Conservation (phyloP, 768 basidiomycete species). For the Gyrodon lividus region DNA sequence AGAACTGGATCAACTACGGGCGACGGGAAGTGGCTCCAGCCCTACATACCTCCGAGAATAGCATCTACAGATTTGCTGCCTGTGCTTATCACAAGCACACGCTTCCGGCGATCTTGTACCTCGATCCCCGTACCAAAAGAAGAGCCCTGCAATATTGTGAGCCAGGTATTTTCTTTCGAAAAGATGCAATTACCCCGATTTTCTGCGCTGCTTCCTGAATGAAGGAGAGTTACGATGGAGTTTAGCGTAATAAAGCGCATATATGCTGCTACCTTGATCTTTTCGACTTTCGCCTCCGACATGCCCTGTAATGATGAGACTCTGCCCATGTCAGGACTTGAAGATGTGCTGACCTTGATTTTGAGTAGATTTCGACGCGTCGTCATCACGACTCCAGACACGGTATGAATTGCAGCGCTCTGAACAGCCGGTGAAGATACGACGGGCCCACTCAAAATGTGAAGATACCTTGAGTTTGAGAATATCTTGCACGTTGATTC, state of each 20-base stretch:
- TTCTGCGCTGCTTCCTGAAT: conserved; percentile 88
- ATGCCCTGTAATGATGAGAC: conserved; percentile 59
- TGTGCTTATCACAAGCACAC: conserved; percentile 82
- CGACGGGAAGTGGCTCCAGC: not conserved
- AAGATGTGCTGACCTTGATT: conserved; percentile 66
- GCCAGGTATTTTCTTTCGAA: not conserved
- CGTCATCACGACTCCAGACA: conserved; percentile 89
- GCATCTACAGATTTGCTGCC: conserved; percentile 90
- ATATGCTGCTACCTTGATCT: conserved; percentile 69
- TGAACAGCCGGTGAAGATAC: conserved; percentile 25
- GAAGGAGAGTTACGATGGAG: not conserved
- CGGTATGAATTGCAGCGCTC: conserved; percentile 80
- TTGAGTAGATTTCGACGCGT: conserved; percentile 87
- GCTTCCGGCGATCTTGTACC: conserved; percentile 81
- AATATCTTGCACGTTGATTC: conserved; percentile 95
- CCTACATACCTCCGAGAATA: conserved; percentile 86
- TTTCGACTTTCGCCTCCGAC: conserved; percentile 97
- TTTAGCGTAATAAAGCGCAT: conserved; percentile 4
- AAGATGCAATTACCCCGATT: conserved; percentile 52
- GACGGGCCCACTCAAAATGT: conserved; percentile 2
- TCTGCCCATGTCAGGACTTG: not conserved
- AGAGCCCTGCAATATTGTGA: conserved; percentile 58
- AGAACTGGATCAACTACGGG: not conserved
- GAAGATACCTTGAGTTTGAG: conserved; percentile 77
- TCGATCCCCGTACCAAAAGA: conserved; percentile 92